These are phyloP conservation scores for Metrosideros polymorpha DNA, from an alignment of 441 rosid species.

Conservation along the genomic window DNA sequence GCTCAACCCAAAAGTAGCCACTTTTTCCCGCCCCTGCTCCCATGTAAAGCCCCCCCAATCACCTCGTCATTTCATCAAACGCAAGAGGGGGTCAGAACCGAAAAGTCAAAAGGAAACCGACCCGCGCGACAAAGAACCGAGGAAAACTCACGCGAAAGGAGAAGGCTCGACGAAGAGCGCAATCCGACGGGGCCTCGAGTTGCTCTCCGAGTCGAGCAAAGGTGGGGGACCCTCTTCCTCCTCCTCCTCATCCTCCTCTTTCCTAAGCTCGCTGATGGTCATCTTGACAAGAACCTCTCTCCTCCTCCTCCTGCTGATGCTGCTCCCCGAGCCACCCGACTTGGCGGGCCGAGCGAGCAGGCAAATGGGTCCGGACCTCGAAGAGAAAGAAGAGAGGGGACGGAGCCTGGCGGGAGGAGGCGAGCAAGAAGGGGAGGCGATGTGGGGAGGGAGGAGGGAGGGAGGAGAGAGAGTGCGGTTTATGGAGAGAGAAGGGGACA, in stretches of 20 bases:
- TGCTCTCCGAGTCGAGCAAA: constrained; percentile 41
- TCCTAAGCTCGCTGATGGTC: constrained; percentile 40
- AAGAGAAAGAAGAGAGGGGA: constrained; percentile 9
- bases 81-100: not conserved
- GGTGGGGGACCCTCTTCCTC: constrained; percentile 24
- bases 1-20: not conserved
- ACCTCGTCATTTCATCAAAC: constrained; percentile 6
- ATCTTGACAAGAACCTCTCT: constrained; percentile 14
- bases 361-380: constrained; percentile 21
- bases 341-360: constrained; percentile 9
- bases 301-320: not conserved
- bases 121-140: not conserved
- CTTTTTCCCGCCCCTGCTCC: not conserved
- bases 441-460: constrained; percentile 9
- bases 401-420: not conserved
- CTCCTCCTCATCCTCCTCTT: constrained; percentile 21
- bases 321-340: not conserved
- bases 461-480: constrained; percentile 27
- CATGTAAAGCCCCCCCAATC: not conserved
- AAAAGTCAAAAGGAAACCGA: not conserved
- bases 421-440: constrained; percentile 4
- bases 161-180: constrained; percentile 98
- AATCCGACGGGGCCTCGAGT: constrained; percentile 67
- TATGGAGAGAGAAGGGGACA: constrained; percentile 40
- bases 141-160: constrained; percentile 75